Evolutionary conservation across 257 asterid genomes (phyloP).

Genomic region (Cynanchum wilfordii): DNA sequence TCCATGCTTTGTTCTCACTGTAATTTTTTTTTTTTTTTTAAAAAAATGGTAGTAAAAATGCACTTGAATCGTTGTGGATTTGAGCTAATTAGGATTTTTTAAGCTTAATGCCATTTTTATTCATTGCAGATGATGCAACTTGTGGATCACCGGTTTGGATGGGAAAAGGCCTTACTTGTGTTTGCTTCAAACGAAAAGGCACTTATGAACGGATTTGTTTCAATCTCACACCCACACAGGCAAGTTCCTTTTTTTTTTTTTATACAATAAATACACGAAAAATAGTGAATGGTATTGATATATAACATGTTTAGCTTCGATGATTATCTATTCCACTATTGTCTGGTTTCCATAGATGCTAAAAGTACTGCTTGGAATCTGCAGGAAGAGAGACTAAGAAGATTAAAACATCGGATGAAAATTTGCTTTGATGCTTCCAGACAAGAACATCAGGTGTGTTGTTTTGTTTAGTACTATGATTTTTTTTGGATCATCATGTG

Average conservation of each 20-base stretch:
- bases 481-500: too few relatives aligned
- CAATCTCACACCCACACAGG: slow-evolving; percentile 62
- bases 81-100: neutral
- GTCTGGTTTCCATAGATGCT: neutral
- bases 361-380: neutral
- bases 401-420: slow-evolving; percentile 66
- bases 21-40: too few relatives aligned
- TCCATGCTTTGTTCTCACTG: too few relatives aligned
- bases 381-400: slow-evolving; percentile 67
- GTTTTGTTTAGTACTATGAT: neutral
- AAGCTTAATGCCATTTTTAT: neutral
- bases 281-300: neutral
- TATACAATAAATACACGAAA: neutral
- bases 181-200: slow-evolving; percentile 75
- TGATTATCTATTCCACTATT: neutral
- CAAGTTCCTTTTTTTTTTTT: slow-evolving; percentile 21
- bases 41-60: neutral
- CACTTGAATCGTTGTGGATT: too few relatives aligned
- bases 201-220: slow-evolving; percentile 38
- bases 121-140: slow-evolving; percentile 44
- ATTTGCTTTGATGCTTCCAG: slow-evolving; percentile 65
- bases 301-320: neutral
- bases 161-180: slow-evolving; percentile 67
- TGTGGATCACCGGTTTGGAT: slow-evolving; percentile 52
- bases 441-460: slow-evolving; percentile 67